These are phyloP conservation scores for Salix brachista DNA, from an alignment of 345 rosid genomes.

Conservation along the genomic window DNA sequence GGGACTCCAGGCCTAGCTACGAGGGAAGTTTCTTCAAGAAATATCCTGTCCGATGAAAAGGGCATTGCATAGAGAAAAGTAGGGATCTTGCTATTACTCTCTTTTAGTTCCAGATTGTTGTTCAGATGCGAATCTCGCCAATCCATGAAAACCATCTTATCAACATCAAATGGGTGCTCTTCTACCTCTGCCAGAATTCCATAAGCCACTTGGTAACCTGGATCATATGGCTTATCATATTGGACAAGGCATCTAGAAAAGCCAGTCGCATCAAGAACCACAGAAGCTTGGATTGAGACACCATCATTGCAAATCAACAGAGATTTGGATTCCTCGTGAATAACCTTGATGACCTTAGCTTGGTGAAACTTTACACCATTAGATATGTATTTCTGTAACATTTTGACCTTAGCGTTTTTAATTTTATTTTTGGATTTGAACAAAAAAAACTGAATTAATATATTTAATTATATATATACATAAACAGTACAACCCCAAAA, in stretches of 20 bases:
- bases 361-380: slow-evolving; percentile 90
- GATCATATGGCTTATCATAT: slow-evolving; percentile 93
- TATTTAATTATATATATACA: too few species aligned
- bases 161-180: slow-evolving; percentile 85
- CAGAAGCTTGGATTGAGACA: slow-evolving; percentile 70
- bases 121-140: slow-evolving; percentile 92
- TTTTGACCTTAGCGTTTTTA: too few species aligned
- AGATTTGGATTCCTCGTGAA: slow-evolving; percentile 81
- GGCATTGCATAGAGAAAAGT: slow-evolving; percentile 97
- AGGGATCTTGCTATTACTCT: slow-evolving; percentile 65
- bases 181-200: slow-evolving; percentile 95
- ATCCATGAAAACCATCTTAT: slow-evolving; percentile 96
- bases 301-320: slow-evolving; percentile 80
- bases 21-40: slow-evolving; percentile 92
- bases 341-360: slow-evolving; percentile 80
- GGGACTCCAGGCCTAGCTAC: slow-evolving; percentile 87
- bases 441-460: too few species aligned
- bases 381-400: slow-evolving; percentile 78
- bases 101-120: slow-evolving; percentile 38
- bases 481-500: too few species aligned
- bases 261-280: slow-evolving; percentile 97
- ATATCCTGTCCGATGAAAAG: slow-evolving; percentile 65
- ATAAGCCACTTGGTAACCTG: slow-evolving; percentile 94
- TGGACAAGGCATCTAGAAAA: slow-evolving; percentile 88
- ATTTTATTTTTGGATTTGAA: too few species aligned